Base-by-base conservation (phyloP, 1,139 yeast genomes). In the Hansenula lynferdii region DNA sequence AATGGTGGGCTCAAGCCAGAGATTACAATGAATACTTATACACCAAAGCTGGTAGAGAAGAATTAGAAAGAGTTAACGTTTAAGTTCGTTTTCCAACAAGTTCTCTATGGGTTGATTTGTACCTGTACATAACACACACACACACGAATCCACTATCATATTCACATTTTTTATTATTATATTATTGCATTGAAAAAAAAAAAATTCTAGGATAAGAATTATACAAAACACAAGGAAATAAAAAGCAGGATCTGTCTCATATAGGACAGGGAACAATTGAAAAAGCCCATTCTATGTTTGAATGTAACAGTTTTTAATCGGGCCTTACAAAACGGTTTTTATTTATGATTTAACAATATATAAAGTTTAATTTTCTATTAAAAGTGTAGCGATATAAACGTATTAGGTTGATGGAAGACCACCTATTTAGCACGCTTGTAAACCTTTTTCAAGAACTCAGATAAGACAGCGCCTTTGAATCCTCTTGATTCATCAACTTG, bases 41-140 rank as follows among this genome's bases (percentile, higher is more conserved):
- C 77, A 89, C 97, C 69, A 92, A 92, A 76, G 97, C 85, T 49
- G 98, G 98, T 64, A 87, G 92, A 73, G 92, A 83, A 72, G 95
- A 87, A 62, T 77, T 89, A 64, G 90, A 76, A 65, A 81, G 78
- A 66, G 90, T 80, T 56, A 81, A 81, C 63, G 86, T 75, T 57
- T 80, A 71, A 65, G 39, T 38, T 31, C 15, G 12, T 22, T 28
- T 30, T 30, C 21, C 22, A n/a, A n/a, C n/a, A n/a, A n/a, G n/a
- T n/a, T n/a, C n/a, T n/a, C n/a, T n/a, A n/a, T n/a, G n/a, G n/a
- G n/a, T n/a, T n/a, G n/a, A n/a, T n/a, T n/a, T n/a, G n/a, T 12
- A 8, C 16, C 22, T 34, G 25, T 33, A n/a, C 9, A 17, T 21
- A 16, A n/a, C n/a, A n/a, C n/a, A n/a, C n/a, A n/a, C n/a, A n/a